These are phyloP conservation scores for Tricholoma terreum DNA, from an alignment of 768 basidiomycete species.

Conservation along the genomic window DNA sequence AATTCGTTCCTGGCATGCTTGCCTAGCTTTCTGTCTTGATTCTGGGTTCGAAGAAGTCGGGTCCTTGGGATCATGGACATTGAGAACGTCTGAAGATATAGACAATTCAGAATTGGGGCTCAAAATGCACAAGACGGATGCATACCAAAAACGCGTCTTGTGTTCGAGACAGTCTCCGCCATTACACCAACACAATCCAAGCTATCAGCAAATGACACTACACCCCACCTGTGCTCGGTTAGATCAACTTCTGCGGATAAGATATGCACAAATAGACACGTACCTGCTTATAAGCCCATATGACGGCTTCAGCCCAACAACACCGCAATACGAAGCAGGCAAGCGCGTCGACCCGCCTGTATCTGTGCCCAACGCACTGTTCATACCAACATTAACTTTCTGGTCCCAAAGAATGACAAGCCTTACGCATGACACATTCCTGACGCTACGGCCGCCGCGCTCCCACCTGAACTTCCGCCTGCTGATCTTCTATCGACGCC, in stretches of 20 bases:
- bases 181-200: slow-evolving; percentile 92
- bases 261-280: slow-evolving; percentile 13
- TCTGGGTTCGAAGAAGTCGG: slow-evolving; percentile 62
- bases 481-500: slow-evolving; percentile 49
- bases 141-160: slow-evolving; percentile 61
- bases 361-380: slow-evolving; percentile 87
- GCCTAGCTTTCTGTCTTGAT: slow-evolving; percentile 26
- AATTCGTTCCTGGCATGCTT: slow-evolving; percentile 13
- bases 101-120: not conserved
- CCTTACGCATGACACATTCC: slow-evolving; percentile 81
- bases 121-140: not conserved
- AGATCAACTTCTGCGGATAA: not conserved
- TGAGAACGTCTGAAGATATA: slow-evolving; percentile 38
- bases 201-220: slow-evolving; percentile 92
- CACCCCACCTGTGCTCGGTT: slow-evolving; percentile 62
- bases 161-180: slow-evolving; percentile 47
- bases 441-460: slow-evolving; percentile 88
- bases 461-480: slow-evolving; percentile 94
- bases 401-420: not conserved
- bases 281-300: slow-evolving; percentile 90
- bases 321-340: slow-evolving; percentile 91
- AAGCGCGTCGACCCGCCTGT: slow-evolving; percentile 93
- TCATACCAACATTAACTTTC: not conserved
- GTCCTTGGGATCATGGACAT: slow-evolving; percentile 64
- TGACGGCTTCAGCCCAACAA: slow-evolving; percentile 91